A percentile compares a stretch with the other conserved stretches of the same genome.
Conservation (phyloP, 345 rosid genomes). For the Eucalyptus virginea region DNA sequence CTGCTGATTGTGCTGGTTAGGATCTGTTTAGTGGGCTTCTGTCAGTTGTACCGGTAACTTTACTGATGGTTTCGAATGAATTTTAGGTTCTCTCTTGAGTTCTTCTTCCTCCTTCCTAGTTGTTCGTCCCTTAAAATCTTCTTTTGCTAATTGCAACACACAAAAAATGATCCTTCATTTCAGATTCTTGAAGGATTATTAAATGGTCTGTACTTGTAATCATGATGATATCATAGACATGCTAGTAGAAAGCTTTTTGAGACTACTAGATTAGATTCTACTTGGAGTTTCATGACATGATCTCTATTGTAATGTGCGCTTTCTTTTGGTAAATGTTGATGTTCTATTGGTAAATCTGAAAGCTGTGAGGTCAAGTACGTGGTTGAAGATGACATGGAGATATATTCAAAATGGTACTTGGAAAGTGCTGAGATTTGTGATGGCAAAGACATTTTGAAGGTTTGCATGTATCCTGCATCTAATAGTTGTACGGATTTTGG, state of each 20-base stretch:
- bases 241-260: background rate
- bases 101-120: background rate
- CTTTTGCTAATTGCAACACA: background rate
- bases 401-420: background rate
- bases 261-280: background rate
- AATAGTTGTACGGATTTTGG: background rate
- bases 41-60: background rate
- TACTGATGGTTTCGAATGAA: background rate
- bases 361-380: background rate
- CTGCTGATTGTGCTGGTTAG: background rate
- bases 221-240: background rate
- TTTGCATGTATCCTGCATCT: background rate
- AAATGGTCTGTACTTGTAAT: background rate
- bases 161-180: background rate
- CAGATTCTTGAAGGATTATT: background rate
- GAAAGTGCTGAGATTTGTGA: background rate
- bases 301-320: background rate
- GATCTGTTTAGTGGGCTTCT: background rate
- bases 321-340: background rate
- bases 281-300: background rate
- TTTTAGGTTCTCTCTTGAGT: background rate
- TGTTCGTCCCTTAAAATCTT: background rate
- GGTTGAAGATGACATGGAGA: background rate
- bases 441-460: background rate
- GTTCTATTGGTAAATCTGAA: background rate